Base-by-base conservation (phyloP, 371 early-diverging fungal genomes). In the Mortierella sp. region DNA sequence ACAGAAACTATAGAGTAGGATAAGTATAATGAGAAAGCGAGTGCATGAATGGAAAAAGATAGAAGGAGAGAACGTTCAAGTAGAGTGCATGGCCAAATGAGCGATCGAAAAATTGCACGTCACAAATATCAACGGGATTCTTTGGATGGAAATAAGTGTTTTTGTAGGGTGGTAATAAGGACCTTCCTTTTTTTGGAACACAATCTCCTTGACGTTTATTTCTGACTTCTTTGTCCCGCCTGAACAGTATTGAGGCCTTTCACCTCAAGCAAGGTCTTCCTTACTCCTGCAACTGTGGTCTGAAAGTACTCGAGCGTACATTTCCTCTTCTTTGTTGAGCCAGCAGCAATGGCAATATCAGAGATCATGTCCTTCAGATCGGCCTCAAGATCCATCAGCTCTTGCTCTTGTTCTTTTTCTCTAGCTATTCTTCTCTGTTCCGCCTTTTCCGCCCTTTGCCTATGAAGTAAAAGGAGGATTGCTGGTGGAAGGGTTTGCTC, bases 281-380 rank as follows among this genome's bases (percentile, higher is more conserved):
- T 54, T 6, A 58, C 59, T 6, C 59, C 59, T 35, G 59, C 59
- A 13, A 58, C 59, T 32, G 59, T 58, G 32, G 12, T 58, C 35
- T 34, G 51, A 31, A 32, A 53, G 51, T 53, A 61, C n/a, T 61
- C 54, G 34, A 58, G 58, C 32, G 58, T 58, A 58, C 58, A 58
- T 58, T 58, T 58, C 58, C 58, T 58, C 9, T 58, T 58, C 35
- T 58, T 58, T 13, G 58, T 58, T 58, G 58, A 32, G 19, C 35
- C 37, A 58, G 35, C 35, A 0, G 58, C 58, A 35, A 58, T 58
- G 58, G 3, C 58, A 34, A 58, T 58, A 32, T 58, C 35, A 0
- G 35, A 58, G 1, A 35, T 35, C 31, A 58, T 34, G 35, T 35
- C 35, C 35, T 34, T 58, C 37, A 58, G 35, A 58, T 58, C 58